Base-by-base conservation (phyloP, 75 land plant genomes). In the Cryptomeria japonica region DNA sequence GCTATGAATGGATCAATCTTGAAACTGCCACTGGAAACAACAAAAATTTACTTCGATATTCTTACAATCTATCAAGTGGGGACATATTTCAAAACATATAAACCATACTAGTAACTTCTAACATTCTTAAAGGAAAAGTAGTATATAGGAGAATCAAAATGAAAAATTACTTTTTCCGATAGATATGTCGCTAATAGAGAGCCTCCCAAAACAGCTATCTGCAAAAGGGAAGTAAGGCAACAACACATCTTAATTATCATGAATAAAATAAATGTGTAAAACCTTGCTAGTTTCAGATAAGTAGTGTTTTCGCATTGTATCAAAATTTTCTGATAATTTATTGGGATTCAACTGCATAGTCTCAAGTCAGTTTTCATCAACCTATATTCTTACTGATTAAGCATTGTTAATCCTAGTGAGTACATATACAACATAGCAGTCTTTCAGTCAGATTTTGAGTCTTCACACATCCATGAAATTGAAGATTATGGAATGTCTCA, bases 121-220 rank as follows among this genome's bases (percentile, higher is more conserved):
- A 86, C 4, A 76, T 8, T 36, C 31, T 42, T 28, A 39, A 13
- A 53, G 42, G 2, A 37, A 38, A 13, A 70, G 55, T 38, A 91
- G 31, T 36, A 44, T 34, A 53, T 56, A 58, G 78, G 46, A 36
- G 37, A 25, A 38, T 25, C 16, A 15, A 84, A 64, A 79, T 18
- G 13, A 84, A 77, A 84, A 13, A 87, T 83, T 88, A 96, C 96
- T 95, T 96, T 97, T 87, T 98, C 99, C 8, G 99, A 97, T 44
- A 98, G 68, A 89, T 94, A 95, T 85, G 91, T 93, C 56, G 96
- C 96, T 4, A 98, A 90, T 78, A 98, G 93, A 83, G 99, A 96
- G 15, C 99, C 99, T 79, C 99, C 99, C 13, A 98, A 86, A 31
- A 98, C 99, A 46, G 99, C 99, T 70, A 98, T 83, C 99, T 97